These are phyloP conservation scores for Bimuria novae-zelandiae DNA, from an alignment of 2,329 filamentous ascomycete genomes.

Conservation along the genomic window DNA sequence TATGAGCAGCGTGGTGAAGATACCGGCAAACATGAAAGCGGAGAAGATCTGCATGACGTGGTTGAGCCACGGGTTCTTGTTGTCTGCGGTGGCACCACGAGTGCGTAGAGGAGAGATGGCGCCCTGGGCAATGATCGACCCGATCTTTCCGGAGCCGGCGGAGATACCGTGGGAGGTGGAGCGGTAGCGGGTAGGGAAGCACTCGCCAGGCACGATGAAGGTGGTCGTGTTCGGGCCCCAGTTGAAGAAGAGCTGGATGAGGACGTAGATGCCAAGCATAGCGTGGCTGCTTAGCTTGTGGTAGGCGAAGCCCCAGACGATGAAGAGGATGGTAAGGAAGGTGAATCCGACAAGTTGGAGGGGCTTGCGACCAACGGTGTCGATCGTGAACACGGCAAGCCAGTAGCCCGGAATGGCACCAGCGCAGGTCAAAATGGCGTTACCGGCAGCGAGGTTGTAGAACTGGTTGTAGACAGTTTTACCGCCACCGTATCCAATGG, in stretches of 20 bases:
- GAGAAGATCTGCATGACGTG: constrained; percentile 79
- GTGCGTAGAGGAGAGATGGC: constrained; percentile 55
- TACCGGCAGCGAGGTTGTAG: constrained; percentile 76
- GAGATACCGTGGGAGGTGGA: constrained; percentile 57
- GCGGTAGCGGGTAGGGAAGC: constrained; percentile 56
- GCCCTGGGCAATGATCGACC: constrained; percentile 55
- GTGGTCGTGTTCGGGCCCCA: constrained; percentile 56
- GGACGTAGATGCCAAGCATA: constrained; percentile 53
- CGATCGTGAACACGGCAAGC: constrained; percentile 60
- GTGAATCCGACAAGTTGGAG: constrained; percentile 41
- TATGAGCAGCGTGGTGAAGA: constrained; percentile 69
- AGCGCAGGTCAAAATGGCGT: constrained; percentile 77
- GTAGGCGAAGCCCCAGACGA: constrained; percentile 44
- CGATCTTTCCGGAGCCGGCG: constrained; percentile 54
- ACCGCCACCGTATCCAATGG: constrained; percentile 69
- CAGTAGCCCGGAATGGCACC: constrained; percentile 83
- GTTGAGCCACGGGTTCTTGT: constrained; percentile 65
- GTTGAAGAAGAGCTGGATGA: constrained; percentile 59
- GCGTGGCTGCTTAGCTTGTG: constrained; percentile 43
- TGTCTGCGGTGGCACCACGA: constrained; percentile 51
- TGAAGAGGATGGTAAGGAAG: constrained; percentile 41
- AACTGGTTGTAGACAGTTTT: constrained; percentile 70
- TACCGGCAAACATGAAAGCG: constrained; percentile 77
- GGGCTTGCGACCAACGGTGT: constrained; percentile 65
- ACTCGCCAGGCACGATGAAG: constrained; percentile 57